Evolutionary conservation across 2,329 filamentous ascomycete genomes (phyloP).

Genomic region (Exophiala mesophila): DNA sequence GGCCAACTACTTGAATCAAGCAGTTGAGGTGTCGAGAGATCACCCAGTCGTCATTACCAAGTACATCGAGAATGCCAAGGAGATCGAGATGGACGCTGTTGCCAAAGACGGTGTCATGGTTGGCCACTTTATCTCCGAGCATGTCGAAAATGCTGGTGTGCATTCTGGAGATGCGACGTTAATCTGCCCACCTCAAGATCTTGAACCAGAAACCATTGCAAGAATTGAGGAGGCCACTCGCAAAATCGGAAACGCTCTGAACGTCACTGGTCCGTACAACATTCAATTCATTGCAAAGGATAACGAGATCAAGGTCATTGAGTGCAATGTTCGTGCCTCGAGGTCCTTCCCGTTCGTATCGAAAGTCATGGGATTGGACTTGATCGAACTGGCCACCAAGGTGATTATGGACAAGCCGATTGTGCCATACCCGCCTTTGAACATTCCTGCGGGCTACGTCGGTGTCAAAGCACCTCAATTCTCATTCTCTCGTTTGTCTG

Average conservation of each 20-base stretch:
- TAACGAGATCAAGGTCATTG: slow-evolving; percentile 99
- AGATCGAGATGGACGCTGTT: slow-evolving; percentile 99
- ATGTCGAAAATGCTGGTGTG: slow-evolving; percentile 97
- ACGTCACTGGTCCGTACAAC: slow-evolving; percentile 95
- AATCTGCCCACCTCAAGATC: slow-evolving; percentile 88
- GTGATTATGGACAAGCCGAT: slow-evolving; percentile 86
- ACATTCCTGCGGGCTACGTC: slow-evolving; percentile 74
- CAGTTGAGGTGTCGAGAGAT: slow-evolving; percentile 86
- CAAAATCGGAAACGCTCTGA: slow-evolving; percentile 90
- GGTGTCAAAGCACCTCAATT: slow-evolving; percentile 98
- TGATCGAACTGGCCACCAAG: slow-evolving; percentile 98
- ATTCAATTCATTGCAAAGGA: slow-evolving; percentile 99
- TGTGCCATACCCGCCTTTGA: slow-evolving; percentile 71
- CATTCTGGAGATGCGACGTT: slow-evolving; percentile 97
- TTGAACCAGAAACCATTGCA: slow-evolving; percentile 79
- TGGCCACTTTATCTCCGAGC: slow-evolving; percentile 96
- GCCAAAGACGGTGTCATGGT: slow-evolving; percentile 84
- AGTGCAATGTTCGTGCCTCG: slow-evolving; percentile 95
- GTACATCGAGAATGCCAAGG: slow-evolving; percentile 98
- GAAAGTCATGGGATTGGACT: slow-evolving; percentile 95
- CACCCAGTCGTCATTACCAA: slow-evolving; percentile 98
- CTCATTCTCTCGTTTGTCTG: slow-evolving; percentile 94
- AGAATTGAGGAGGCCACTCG: slow-evolving; percentile 91
- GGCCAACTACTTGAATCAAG: slow-evolving; percentile 81
- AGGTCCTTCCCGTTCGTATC: slow-evolving; percentile 97